Evolutionary conservation across 2,329 filamentous ascomycete genomes (phyloP).

Genomic region (Sphaerulina vaccinii): DNA sequence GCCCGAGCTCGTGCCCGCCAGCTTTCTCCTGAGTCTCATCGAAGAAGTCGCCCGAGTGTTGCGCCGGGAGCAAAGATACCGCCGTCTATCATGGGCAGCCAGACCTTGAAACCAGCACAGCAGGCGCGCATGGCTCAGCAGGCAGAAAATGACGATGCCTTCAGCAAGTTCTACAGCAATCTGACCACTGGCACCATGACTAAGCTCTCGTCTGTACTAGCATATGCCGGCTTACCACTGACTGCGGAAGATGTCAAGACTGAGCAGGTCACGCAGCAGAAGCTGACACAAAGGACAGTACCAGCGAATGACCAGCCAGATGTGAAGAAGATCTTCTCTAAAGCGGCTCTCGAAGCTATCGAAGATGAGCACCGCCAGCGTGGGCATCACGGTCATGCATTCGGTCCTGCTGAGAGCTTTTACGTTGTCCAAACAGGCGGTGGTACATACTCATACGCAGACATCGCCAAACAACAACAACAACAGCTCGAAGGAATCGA

Average conservation of each 20-base stretch:
- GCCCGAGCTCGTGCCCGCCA: slow-evolving; percentile 33
- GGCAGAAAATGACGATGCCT: slow-evolving; percentile 61
- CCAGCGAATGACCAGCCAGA: slow-evolving; percentile 57
- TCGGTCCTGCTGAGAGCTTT: slow-evolving; percentile 66
- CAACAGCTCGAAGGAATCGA: slow-evolving; percentile 43
- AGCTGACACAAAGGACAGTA: slow-evolving; percentile 35
- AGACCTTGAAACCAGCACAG: slow-evolving; percentile 22
- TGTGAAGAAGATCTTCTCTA: slow-evolving; percentile 78
- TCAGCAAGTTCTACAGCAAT: slow-evolving; percentile 82
- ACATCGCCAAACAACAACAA: slow-evolving; percentile 58
- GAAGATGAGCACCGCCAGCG: slow-evolving; percentile 56
- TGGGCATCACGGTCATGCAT: slow-evolving; percentile 54
- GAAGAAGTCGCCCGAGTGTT: slow-evolving; percentile 17
- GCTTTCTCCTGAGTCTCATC: slow-evolving; percentile 34
- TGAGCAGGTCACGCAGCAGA: slow-evolving; percentile 28
- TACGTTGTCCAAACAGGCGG: slow-evolving; percentile 92
- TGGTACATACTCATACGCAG: slow-evolving; percentile 89
- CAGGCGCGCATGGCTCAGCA: slow-evolving; percentile 22
- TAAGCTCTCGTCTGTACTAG: slow-evolving; percentile 82
- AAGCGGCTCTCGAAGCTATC: slow-evolving; percentile 77
- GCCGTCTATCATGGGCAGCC: slow-evolving; percentile 34
- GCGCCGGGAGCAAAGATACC: slow-evolving; percentile 28
- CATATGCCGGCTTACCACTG: slow-evolving; percentile 87
- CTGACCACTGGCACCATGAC: slow-evolving; percentile 85
- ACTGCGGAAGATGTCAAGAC: slow-evolving; percentile 34